Conservation (phyloP, 768 basidiomycete species). For the Pulveroboletus sp. region DNA sequence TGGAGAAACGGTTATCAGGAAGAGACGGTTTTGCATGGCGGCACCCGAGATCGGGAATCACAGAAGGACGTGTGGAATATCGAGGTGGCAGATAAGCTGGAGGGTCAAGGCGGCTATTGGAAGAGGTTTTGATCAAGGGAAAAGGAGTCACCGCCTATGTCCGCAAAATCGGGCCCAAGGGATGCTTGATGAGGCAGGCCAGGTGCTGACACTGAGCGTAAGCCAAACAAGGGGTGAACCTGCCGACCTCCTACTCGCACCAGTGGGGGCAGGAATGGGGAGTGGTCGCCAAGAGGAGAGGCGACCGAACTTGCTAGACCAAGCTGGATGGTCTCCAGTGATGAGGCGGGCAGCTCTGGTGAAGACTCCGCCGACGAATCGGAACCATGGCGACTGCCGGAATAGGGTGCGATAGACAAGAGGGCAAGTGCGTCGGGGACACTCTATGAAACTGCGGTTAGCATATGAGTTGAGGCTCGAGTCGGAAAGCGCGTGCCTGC, state of each 20-base stretch:
- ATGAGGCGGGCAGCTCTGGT: conserved; percentile 39
- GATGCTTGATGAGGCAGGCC: conserved; percentile 27
- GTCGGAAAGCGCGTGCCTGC: conserved; percentile 19
- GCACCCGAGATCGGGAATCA: conserved; percentile 24
- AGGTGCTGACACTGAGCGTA: conserved; percentile 42
- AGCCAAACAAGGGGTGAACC: conserved; percentile 30
- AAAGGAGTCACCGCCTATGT: conserved; percentile 33
- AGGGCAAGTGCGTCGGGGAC: conserved; percentile 45
- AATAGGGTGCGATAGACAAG: conserved; percentile 52
- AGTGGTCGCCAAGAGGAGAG: conserved; percentile 32
- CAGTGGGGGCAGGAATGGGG: conserved; percentile 20
- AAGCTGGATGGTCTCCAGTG: conserved; percentile 38
- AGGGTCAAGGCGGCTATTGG: conserved; percentile 35
- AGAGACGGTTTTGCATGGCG: conserved; percentile 29
- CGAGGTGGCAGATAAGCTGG: conserved; percentile 12
- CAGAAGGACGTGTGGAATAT: conserved; percentile 18
- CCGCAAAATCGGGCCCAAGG: conserved; percentile 41
- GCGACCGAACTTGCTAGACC: conserved; percentile 28
- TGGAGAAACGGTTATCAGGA: conserved; percentile 19
- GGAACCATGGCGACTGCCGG: conserved; percentile 37
- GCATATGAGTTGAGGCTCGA: not conserved
- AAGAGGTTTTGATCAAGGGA: conserved; percentile 45
- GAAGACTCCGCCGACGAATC: conserved; percentile 54
- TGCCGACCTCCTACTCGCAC: conserved; percentile 21
- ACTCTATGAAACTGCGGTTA: conserved; percentile 25